phyloP scores from a whole-genome alignment of 2,329 filamentous ascomycete species.

The Teratosphaeria gauchensis region DNA sequence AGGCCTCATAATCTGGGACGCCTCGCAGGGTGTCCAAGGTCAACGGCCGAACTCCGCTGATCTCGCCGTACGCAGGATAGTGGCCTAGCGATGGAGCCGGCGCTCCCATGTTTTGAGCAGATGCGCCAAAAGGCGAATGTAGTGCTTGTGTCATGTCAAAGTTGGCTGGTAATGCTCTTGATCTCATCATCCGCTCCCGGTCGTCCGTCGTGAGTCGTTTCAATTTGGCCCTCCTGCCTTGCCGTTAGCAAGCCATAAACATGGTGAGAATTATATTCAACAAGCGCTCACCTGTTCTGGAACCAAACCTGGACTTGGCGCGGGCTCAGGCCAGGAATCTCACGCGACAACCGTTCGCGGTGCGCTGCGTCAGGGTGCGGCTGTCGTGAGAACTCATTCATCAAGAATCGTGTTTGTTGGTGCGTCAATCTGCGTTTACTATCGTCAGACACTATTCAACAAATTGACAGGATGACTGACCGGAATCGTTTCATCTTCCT shows the following conservation, averaged over 20 bases:
- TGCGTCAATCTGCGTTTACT: slow-evolving; percentile 62
- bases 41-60: slow-evolving; percentile 57
- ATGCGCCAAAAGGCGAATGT: slow-evolving; percentile 43
- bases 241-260: slow-evolving; percentile 7
- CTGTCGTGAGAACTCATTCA: slow-evolving; percentile 94
- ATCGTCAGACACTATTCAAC: not conserved
- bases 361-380: slow-evolving; percentile 89
- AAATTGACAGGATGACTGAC: slow-evolving; percentile 31
- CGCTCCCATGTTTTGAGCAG: slow-evolving; percentile 33
- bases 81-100: slow-evolving; percentile 38
- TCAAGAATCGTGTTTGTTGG: slow-evolving; percentile 92
- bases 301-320: slow-evolving; percentile 98
- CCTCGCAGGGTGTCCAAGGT: slow-evolving; percentile 60
- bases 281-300: slow-evolving; percentile 68
- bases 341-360: slow-evolving; percentile 72
- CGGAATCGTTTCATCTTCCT: slow-evolving; percentile 66
- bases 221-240: slow-evolving; percentile 47
- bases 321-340: slow-evolving; percentile 85
- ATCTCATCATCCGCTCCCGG: slow-evolving; percentile 52
- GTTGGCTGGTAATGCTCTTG: slow-evolving; percentile 48
- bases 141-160: slow-evolving; percentile 52
- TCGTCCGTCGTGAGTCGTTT: slow-evolving; percentile 53
- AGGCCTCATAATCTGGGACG: slow-evolving; percentile 54
- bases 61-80: slow-evolving; percentile 31
- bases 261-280: not conserved